Evolutionary conservation across 805 yeast species (phyloP).

Genomic region (Metschnikowia kunwiensis): DNA sequence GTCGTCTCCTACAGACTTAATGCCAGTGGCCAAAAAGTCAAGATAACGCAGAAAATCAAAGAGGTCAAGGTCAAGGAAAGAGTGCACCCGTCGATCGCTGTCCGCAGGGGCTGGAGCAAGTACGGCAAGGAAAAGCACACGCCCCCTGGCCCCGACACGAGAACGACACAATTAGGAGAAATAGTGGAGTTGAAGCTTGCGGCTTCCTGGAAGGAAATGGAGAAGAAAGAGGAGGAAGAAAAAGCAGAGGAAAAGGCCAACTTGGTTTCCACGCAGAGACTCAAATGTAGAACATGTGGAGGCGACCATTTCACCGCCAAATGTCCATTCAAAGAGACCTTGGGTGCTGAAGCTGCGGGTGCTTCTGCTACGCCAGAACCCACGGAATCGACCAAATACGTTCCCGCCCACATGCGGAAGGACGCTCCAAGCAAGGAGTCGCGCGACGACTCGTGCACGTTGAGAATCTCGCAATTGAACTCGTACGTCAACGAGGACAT

Average conservation of each 20-base stretch:
- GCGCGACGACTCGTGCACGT: conserved; percentile 82
- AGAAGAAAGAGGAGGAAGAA: conserved; percentile 65
- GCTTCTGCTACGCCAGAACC: conserved; percentile 30
- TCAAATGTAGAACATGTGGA: conserved; percentile 86
- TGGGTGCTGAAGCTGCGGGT: conserved; percentile 54
- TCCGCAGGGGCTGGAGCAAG: conserved; percentile 81
- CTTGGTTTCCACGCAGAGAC: conserved; percentile 39
- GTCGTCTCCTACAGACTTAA: conserved; percentile 73
- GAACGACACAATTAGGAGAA: conserved; percentile 88
- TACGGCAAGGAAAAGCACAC: conserved; percentile 76
- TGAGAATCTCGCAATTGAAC: conserved; percentile 89
- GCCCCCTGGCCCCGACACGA: conserved; percentile 81
- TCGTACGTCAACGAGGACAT: conserved; percentile 78
- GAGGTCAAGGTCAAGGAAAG: conserved; percentile 73
- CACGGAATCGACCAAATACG: conserved; percentile 32
- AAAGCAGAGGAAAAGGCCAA: conserved; percentile 44
- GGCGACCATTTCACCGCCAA: conserved; percentile 90
- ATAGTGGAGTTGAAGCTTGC: conserved; percentile 73
- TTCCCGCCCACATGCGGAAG: conserved; percentile 45
- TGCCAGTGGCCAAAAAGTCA: conserved; percentile 78
- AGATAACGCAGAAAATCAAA: conserved; percentile 80
- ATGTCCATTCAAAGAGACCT: conserved; percentile 93
- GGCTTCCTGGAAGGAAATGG: conserved; percentile 72
- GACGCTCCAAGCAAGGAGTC: conserved; percentile 45
- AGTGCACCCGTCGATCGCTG: conserved; percentile 84